Base-by-base conservation (phyloP, 768 basidiomycete genomes). In the Mycena galopus region DNA sequence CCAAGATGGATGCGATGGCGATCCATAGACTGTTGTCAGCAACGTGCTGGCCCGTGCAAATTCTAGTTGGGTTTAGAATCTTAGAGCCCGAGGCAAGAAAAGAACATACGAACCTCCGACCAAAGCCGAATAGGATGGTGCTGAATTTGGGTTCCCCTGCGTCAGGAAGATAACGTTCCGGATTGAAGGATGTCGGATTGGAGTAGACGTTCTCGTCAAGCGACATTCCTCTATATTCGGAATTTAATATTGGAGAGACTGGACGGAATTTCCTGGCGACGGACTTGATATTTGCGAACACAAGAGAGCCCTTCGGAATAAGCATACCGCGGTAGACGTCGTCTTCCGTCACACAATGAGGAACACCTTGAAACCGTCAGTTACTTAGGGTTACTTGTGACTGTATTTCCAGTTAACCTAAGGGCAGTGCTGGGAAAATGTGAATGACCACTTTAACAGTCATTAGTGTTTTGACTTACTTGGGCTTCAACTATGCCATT, bases 1-100 rank as follows among this genome's bases (percentile, higher is more conserved):
- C 84, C 9, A 89, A 79, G 74, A 89, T 83, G 9, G 82, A 79
- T 0, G 86, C 84, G 16, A 85, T 79, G 27, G 86, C 78, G 32
- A 89, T 79, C 86, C 88, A 90, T 35, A 84, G 70, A 2, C 86
- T 86, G 5, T 82, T 82, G 61, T 88, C 86, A 67, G 86, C 85
- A 29, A 90, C 81, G 74, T 88, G 78, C 35, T 74, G 62, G 6
- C 89, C 89, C 0, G 88, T 88, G 73, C 88, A 90, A 11, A 86
- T 85, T 30, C 87, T 78, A 35, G 4, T 23, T 37, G 12, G n/a
- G 5, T 60, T 10, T 10, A 23, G 19, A 44, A 44, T 4, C 6
- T 9, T 2, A 23, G n/a, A n/a, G n/a, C n/a, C n/a, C 32, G n/a
- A 50, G 32, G 19, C 9, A n/a, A 10, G 21, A 35, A 4, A 9